Percentiles rank a stretch among this genome's conserved stretches.
Evolutionary conservation across 139 green algal genomes (phyloP).

Genomic region (Trebouxia sp.): DNA sequence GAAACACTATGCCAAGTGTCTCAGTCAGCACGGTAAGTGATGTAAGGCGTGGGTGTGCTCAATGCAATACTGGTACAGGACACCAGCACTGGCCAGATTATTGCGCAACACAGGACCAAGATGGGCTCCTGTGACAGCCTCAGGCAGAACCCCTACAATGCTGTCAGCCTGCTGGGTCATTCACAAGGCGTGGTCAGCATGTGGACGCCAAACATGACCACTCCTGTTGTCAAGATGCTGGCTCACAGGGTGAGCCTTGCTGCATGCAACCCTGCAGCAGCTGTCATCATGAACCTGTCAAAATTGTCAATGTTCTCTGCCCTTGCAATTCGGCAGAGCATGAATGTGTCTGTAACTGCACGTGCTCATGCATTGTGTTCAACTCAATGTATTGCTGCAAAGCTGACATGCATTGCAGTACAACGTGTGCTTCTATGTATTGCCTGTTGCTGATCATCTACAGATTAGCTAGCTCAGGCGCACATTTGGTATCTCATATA

Average conservation of each 20-base stretch:
- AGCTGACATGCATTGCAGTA: too few relatives aligned
- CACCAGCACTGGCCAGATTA: slow-evolving; percentile 88
- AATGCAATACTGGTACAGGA: slow-evolving; percentile 88
- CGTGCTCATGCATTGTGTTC: too few relatives aligned
- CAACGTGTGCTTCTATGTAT: too few relatives aligned
- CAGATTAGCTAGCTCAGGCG: too few relatives aligned
- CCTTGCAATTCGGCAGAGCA: too few relatives aligned
- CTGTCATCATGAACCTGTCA: background rate
- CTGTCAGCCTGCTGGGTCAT: slow-evolving; percentile 85
- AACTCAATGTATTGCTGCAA: too few relatives aligned
- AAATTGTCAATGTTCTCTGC: too few relatives aligned
- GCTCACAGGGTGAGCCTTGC: slow-evolving; percentile 62
- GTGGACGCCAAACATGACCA: slow-evolving; percentile 95
- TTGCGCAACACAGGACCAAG: slow-evolving; percentile 83
- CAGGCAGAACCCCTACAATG: slow-evolving; percentile 90
- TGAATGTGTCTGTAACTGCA: too few relatives aligned
- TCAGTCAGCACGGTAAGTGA: too few relatives aligned
- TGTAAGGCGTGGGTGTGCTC: background rate
- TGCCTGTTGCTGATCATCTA: too few relatives aligned
- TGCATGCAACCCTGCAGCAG: background rate
- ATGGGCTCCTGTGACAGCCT: slow-evolving; percentile 81
- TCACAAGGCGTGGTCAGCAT: slow-evolving; percentile 87
- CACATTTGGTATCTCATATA: too few relatives aligned
- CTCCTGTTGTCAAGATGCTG: slow-evolving; percentile 89
- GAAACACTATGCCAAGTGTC: too few relatives aligned